phyloP scores from a whole-genome alignment of 2,329 filamentous ascomycete genomes.

The Exutisphaerella laricina region DNA sequence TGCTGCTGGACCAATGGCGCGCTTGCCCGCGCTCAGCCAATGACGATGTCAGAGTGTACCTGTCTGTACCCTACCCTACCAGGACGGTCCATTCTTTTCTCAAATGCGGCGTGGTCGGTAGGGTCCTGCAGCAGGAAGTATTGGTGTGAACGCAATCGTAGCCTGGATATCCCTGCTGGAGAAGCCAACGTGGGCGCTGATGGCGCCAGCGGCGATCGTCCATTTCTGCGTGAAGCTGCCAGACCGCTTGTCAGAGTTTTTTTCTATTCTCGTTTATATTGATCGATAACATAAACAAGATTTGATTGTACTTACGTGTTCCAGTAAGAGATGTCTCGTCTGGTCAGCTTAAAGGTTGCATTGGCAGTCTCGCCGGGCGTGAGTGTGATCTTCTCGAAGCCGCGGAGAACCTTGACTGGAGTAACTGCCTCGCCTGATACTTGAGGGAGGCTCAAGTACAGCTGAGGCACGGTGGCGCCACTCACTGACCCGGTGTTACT shows the following conservation, averaged over 20 bases:
- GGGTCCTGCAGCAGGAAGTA: slow-evolving; percentile 5
- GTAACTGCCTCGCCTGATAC: slow-evolving; percentile 40
- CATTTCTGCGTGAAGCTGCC: slow-evolving; percentile 25
- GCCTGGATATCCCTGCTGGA: slow-evolving; percentile 24
- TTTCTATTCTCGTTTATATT: too few relatives aligned
- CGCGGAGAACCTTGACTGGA: slow-evolving; percentile 28
- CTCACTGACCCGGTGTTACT: slow-evolving; percentile 57
- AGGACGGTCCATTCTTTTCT: background rate
- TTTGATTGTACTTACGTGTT: slow-evolving; percentile 37
- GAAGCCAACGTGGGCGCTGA: slow-evolving; percentile 16
- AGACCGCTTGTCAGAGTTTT: slow-evolving; percentile 27
- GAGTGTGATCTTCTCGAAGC: slow-evolving; percentile 37
- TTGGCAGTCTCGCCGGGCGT: slow-evolving; percentile 20
- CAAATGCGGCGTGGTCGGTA: slow-evolving; percentile 8
- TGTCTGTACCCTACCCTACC: too few relatives aligned
- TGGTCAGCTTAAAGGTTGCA: slow-evolving; percentile 17
- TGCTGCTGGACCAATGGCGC: slow-evolving; percentile 3
- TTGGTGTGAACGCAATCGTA: slow-evolving; percentile 14
- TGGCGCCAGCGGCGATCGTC: slow-evolving; percentile 18
- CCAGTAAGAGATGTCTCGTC: slow-evolving; percentile 23
- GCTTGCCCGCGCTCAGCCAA: too few relatives aligned
- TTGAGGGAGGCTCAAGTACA: slow-evolving; percentile 40
- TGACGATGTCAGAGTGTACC: too few relatives aligned
- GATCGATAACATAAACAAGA: background rate
- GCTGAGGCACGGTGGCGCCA: slow-evolving; percentile 50